These are phyloP conservation scores for Suillus spraguei DNA, from an alignment of 768 basidiomycete species.

Conservation along the genomic window DNA sequence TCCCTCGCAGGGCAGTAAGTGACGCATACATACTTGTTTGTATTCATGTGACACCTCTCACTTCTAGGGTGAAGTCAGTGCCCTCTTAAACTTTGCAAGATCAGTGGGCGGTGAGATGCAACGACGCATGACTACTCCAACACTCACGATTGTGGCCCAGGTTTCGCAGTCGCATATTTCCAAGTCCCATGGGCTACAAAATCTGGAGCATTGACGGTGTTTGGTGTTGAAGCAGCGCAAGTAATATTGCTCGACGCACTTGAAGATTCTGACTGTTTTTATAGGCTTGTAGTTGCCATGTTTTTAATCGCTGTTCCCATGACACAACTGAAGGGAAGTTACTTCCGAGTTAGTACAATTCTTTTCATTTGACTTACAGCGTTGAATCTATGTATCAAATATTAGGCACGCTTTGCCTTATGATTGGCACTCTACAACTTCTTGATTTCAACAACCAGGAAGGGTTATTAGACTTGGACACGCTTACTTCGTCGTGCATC, in stretches of 20 bases:
- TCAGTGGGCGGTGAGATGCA: conserved; percentile 30
- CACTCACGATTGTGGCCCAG: conserved; percentile 11
- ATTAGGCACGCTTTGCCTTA: too few species aligned
- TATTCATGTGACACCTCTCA: not conserved
- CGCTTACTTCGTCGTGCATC: too few species aligned
- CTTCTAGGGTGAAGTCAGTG: conserved; percentile 36
- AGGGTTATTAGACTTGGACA: not conserved
- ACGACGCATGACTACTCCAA: not conserved
- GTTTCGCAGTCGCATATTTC: conserved; percentile 43
- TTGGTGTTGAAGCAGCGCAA: conserved; percentile 41
- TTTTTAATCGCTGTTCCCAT: conserved; percentile 40
- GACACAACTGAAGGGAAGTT: conserved; percentile 36
- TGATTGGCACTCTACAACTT: too few species aligned
- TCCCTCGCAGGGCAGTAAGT: conserved; percentile 34
- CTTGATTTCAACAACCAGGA: not conserved
- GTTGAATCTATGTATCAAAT: not conserved
- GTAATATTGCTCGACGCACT: conserved; percentile 13
- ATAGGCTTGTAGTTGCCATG: conserved; percentile 34
- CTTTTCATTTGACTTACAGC: not conserved
- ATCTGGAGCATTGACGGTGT: conserved; percentile 36
- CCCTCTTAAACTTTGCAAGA: conserved; percentile 44
- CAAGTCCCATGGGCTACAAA: conserved; percentile 43
- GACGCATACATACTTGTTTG: not conserved
- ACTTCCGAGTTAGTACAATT: conserved; percentile 33
- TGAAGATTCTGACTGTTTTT: not conserved